Evolutionary conservation across 2,329 filamentous ascomycete genomes (phyloP).

Genomic region (Trichoderma sp.): DNA sequence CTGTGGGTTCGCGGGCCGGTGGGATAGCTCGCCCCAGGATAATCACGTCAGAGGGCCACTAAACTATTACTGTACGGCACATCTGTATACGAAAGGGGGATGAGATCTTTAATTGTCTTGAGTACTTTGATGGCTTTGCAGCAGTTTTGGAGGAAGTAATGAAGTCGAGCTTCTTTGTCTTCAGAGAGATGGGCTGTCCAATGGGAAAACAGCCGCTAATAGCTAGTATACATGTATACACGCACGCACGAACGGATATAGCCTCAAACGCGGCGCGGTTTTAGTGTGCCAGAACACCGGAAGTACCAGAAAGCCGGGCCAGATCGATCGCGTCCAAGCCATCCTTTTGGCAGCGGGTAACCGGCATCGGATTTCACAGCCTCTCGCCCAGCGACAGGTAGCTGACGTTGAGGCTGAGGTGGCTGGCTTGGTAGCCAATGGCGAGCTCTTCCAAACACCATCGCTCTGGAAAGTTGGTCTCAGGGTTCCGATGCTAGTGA

Average conservation of each 20-base stretch:
- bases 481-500: background rate
- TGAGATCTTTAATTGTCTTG: background rate
- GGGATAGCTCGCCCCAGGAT: background rate
- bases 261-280: background rate
- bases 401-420: background rate
- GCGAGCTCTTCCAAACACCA: background rate
- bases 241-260: too few relatives aligned
- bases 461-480: background rate
- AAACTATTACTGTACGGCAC: background rate
- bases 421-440: constrained; percentile 9
- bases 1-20: background rate
- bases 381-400: background rate
- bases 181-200: background rate
- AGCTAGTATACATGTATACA: too few relatives aligned
- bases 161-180: background rate
- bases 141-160: background rate
- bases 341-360: background rate
- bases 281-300: background rate
- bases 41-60: background rate
- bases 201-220: too few relatives aligned
- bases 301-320: background rate
- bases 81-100: background rate
- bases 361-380: background rate
- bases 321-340: background rate
- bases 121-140: background rate